Percentiles rank a stretch among this genome's conserved stretches.
phyloP scores from a whole-genome alignment of 2,329 filamentous ascomycete species.

The Blastomyces silverae region DNA sequence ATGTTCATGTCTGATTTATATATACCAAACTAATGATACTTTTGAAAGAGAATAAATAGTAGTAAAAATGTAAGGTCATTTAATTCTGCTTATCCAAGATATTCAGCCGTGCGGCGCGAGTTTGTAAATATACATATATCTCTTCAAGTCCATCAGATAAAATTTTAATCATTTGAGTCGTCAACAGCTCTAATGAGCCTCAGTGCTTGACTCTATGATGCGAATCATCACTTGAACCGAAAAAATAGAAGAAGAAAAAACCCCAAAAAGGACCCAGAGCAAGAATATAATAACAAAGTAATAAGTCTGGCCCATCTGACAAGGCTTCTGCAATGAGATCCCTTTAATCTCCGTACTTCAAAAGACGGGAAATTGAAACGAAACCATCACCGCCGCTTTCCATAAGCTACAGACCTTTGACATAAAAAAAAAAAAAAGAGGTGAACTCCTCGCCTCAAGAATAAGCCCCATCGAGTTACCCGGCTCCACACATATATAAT shows the following conservation, averaged over 20 bases:
- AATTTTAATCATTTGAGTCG: constrained; percentile 42
- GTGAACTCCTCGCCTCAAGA: constrained; percentile 92
- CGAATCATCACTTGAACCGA: constrained; percentile 77
- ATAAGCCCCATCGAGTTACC: constrained; percentile 99
- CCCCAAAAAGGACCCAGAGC: constrained; percentile 16
- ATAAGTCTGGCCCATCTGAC: constrained; percentile 62
- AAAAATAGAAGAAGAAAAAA: background rate
- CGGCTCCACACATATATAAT: constrained; percentile 32
- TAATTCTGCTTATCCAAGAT: background rate
- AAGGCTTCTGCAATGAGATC: constrained; percentile 50
- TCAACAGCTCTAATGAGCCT: constrained; percentile 50
- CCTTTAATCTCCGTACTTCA: constrained; percentile 19
- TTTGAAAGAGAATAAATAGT: background rate
- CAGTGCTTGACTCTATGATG: constrained; percentile 99
- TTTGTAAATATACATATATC: background rate
- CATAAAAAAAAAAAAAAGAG: constrained; percentile 38
- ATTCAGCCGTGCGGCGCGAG: background rate
- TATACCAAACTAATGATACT: background rate
- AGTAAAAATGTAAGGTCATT: background rate
- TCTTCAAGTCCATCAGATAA: constrained; percentile 45
- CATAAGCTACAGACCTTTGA: constrained; percentile 50
- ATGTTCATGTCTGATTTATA: constrained; percentile 2
- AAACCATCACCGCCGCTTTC: constrained; percentile 40
- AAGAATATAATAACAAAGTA: constrained; percentile 24
- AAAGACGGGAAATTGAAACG: constrained; percentile 32